Conservation (phyloP, 1,139 yeast species). For the Arxiozyma bovina region DNA sequence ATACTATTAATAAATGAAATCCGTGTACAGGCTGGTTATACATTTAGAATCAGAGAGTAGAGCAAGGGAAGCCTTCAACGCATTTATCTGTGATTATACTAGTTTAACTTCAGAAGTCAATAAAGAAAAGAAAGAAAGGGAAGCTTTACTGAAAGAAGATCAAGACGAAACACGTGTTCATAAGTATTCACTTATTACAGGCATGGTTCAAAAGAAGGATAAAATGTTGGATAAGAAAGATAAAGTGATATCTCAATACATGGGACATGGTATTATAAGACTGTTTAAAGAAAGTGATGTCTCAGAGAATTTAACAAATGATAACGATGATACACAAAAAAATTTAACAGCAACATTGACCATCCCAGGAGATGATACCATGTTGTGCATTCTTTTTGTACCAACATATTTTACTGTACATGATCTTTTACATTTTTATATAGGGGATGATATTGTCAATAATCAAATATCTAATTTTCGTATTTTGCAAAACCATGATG, state of each 20-base stretch:
- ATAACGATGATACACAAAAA: neutral
- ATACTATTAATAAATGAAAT: conserved; percentile 7
- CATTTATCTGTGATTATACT: conserved; percentile 6
- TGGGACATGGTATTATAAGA: conserved; percentile 68
- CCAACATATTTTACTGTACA: conserved; percentile 85
- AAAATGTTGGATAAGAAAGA: conserved; percentile 11
- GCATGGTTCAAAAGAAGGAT: neutral
- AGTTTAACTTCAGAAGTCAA: neutral
- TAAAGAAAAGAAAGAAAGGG: conserved; percentile 4
- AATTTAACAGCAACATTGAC: conserved; percentile 15
- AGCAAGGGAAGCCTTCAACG: conserved; percentile 8
- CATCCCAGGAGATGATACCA: conserved; percentile 47
- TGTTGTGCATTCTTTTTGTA: conserved; percentile 71
- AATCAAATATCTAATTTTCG: conserved; percentile 64
- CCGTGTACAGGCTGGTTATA: conserved; percentile 11
- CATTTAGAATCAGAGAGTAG: conserved; percentile 10
- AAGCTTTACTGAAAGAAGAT: neutral
- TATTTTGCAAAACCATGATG: conserved; percentile 51
- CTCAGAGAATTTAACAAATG: conserved; percentile 9
- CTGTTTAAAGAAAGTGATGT: conserved; percentile 44
- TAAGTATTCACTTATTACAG: conserved; percentile 1
- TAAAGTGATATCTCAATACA: conserved; percentile 30
- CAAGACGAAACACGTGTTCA: neutral
- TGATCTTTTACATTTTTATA: conserved; percentile 61
- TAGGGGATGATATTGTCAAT: conserved; percentile 52